These are phyloP conservation scores for Limtongozyma cylindracea DNA, from an alignment of 805 yeast species.

Conservation along the genomic window DNA sequence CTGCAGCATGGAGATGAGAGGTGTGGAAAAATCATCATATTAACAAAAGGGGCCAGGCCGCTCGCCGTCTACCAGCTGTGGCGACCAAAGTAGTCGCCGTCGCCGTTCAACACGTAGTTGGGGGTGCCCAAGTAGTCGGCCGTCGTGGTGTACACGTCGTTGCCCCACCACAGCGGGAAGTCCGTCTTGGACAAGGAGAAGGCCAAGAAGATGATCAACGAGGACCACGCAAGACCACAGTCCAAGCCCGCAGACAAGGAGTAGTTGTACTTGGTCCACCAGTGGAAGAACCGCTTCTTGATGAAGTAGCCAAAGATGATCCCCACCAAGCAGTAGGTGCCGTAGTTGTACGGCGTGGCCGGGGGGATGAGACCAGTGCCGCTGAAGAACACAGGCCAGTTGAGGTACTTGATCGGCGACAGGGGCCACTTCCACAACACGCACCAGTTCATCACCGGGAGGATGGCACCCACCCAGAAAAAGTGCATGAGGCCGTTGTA, in stretches of 20 bases:
- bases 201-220: constrained; percentile 13
- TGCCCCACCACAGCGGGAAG: constrained; percentile 44
- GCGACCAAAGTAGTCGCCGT: constrained; percentile 23
- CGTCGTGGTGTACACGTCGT: constrained; percentile 12
- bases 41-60: neutral
- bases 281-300: constrained; percentile 14
- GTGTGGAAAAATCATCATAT: too few relatives aligned
- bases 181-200: constrained; percentile 4
- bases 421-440: constrained; percentile 16
- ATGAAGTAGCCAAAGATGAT: constrained; percentile 12
- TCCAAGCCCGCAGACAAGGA: constrained; percentile 18
- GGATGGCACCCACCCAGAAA: constrained; percentile 12
- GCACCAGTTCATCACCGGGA: constrained; percentile 13
- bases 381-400: constrained; percentile 16
- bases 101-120: constrained; percentile 5
- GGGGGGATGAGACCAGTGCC: constrained; percentile 47
- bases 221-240: constrained; percentile 15
- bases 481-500: constrained; percentile 10
- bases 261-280: constrained; percentile 19
- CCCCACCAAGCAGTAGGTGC: constrained; percentile 19
- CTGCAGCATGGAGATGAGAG: too few relatives aligned
- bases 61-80: constrained; percentile 12
- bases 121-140: constrained; percentile 12
- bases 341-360: constrained; percentile 44
- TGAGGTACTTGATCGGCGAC: constrained; percentile 7